Conservation (phyloP, 495 filamentous ascomycete species). For the Trichoderma reesei region DNA sequence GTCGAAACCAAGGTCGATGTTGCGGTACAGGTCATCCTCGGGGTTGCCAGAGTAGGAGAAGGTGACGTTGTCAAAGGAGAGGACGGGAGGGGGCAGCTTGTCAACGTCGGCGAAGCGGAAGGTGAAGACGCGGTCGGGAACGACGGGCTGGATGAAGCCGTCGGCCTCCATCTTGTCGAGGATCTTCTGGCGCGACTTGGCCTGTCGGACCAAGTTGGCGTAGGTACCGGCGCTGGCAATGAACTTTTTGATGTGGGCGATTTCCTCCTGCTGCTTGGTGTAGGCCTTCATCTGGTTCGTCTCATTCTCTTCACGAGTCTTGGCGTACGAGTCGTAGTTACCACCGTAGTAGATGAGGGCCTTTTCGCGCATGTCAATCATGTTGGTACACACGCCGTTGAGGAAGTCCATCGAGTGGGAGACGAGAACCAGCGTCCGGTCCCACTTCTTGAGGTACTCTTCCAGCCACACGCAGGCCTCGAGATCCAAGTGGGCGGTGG, state of each 20-base stretch:
- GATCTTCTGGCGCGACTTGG: conserved; percentile 99
- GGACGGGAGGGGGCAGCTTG: conserved; percentile 91
- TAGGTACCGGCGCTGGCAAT: conserved; percentile 99
- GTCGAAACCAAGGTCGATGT: conserved; percentile 96
- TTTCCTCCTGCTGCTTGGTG: conserved; percentile 98
- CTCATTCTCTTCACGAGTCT: conserved; percentile 91
- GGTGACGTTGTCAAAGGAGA: conserved; percentile 93
- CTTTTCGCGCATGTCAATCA: conserved; percentile 94
- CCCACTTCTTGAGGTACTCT: conserved; percentile 99
- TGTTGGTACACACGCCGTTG: conserved; percentile 96
- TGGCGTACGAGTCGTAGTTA: conserved; percentile 98
- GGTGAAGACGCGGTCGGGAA: conserved; percentile 80
- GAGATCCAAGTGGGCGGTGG: conserved; percentile 97
- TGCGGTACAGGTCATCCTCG: conserved; percentile 87
- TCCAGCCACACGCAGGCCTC: conserved; percentile 99
- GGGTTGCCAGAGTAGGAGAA: conserved; percentile 92
- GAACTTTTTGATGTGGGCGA: conserved; percentile 99
- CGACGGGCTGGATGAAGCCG: conserved; percentile 89
- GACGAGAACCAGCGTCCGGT: conserved; percentile 91
- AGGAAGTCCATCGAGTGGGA: conserved; percentile 98
- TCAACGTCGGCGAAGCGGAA: conserved; percentile 99
- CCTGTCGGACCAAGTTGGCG: conserved; percentile 96
- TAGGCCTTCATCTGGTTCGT: conserved; percentile 98
- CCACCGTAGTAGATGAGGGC: conserved; percentile 96
- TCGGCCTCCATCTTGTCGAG: conserved; percentile 99